A percentile compares a stretch with the other conserved stretches of the same genome.
These are phyloP conservation scores for Cercospora zeina DNA, from an alignment of 2,329 filamentous ascomycete species.

Conservation along the genomic window DNA sequence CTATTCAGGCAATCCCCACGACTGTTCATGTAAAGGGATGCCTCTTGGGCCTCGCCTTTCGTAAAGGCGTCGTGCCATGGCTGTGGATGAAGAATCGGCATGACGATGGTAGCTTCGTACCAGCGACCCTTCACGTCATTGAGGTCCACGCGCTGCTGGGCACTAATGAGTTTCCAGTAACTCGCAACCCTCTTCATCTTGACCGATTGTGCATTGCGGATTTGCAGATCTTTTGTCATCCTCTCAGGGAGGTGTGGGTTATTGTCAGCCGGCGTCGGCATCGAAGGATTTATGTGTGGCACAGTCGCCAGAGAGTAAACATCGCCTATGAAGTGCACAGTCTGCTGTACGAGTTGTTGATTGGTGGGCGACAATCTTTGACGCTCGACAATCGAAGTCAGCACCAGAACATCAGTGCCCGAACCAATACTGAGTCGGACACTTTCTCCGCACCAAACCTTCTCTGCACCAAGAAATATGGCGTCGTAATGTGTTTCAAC, in stretches of 20 bases:
- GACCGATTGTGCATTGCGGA: conserved; percentile 50
- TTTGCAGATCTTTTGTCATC: conserved; percentile 54
- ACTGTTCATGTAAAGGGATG: conserved; percentile 41
- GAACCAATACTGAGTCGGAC: conserved; percentile 53
- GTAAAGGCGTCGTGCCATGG: conserved; percentile 31
- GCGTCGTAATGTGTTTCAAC: conserved; percentile 54
- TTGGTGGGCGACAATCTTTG: conserved; percentile 30
- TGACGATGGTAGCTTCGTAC: conserved; percentile 58
- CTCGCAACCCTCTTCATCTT: conserved; percentile 38
- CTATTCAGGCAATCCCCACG: conserved; percentile 40
- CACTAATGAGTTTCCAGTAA: conserved; percentile 49
- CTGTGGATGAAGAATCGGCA: conserved; percentile 44
- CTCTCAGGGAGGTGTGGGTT: conserved; percentile 52
- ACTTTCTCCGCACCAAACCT: conserved; percentile 61
- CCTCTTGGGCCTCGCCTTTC: conserved; percentile 40
- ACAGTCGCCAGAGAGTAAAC: conserved; percentile 53
- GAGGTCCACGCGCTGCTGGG: conserved; percentile 43
- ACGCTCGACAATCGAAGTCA: conserved; percentile 49
- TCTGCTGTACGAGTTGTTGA: conserved; percentile 29
- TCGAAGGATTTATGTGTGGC: conserved; percentile 40
- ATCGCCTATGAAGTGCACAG: conserved; percentile 52
- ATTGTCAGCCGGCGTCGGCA: conserved; percentile 40
- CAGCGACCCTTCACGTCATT: conserved; percentile 59
- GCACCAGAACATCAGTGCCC: conserved; percentile 52
- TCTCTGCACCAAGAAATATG: conserved; percentile 60